Evolutionary conservation across 257 asterid genomes (phyloP).

Genomic region (Asclepias syriaca): DNA sequence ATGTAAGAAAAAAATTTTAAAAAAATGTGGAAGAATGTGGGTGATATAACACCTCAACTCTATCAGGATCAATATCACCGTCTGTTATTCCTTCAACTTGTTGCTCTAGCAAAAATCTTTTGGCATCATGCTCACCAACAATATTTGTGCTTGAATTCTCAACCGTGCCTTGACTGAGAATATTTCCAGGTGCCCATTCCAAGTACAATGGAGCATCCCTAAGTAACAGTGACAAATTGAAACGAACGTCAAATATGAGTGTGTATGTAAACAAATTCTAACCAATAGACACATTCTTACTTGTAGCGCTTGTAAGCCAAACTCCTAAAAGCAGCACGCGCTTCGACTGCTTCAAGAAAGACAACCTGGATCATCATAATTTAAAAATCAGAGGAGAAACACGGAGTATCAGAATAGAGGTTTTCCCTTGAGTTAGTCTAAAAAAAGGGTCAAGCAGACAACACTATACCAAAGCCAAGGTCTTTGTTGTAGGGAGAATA

Average conservation of each 20-base stretch:
- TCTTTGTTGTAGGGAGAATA: conserved; percentile 75
- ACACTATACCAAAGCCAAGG: conserved; percentile 80
- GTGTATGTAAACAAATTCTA: background rate
- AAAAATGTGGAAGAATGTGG: background rate
- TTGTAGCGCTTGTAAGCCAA: conserved; percentile 89
- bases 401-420: background rate
- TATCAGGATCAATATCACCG: conserved; percentile 68
- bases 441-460: conserved; percentile 6
- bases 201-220: conserved; percentile 93
- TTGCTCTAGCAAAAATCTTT: conserved; percentile 53
- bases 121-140: conserved; percentile 47
- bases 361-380: conserved; percentile 47
- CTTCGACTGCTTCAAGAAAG: conserved; percentile 82
- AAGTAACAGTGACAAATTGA: conserved; percentile 6
- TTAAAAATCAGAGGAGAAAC: background rate
- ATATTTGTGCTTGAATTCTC: conserved; percentile 26
- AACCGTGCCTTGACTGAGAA: conserved; percentile 47
- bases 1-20: background rate
- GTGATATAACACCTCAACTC: conserved; percentile 66
- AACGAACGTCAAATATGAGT: background rate
- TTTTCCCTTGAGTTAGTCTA: background rate
- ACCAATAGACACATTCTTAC: conserved; percentile 34
- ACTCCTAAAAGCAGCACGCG: conserved; percentile 76
- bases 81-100: conserved; percentile 54
- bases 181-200: conserved; percentile 95